Evolutionary conservation across 257 asterid genomes (phyloP).

Genomic region (Penstemon barbatus): DNA sequence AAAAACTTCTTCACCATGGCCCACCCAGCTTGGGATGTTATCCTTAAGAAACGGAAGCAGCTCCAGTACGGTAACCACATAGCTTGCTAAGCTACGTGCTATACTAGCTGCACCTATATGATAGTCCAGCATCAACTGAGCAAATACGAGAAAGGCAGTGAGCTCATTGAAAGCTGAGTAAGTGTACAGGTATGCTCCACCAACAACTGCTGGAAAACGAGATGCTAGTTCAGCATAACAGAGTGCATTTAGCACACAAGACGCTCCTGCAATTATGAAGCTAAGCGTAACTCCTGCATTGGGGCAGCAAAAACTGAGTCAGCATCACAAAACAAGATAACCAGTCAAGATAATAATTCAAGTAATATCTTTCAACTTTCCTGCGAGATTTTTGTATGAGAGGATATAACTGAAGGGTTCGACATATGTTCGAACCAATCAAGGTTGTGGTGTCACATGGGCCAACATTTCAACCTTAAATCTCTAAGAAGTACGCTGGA

Average conservation of each 20-base stretch:
- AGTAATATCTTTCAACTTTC: conserved; percentile 3
- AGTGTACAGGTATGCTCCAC: conserved; percentile 90
- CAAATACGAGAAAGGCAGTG: conserved; percentile 85
- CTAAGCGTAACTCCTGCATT: conserved; percentile 85
- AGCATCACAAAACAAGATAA: conserved; percentile 24
- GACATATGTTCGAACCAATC: neutral
- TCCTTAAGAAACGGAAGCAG: conserved; percentile 68
- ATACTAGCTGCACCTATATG: conserved; percentile 98
- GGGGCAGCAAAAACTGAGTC: conserved; percentile 26
- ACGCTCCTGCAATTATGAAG: conserved; percentile 86
- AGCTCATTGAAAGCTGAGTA: conserved; percentile 98
- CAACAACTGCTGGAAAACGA: conserved; percentile 97
- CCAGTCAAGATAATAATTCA: neutral
- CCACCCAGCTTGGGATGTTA: conserved; percentile 83
- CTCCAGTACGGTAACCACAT: conserved; percentile 68
- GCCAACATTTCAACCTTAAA: neutral
- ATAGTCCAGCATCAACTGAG: conserved; percentile 93
- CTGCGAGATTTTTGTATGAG: neutral
- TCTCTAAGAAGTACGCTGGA: neutral
- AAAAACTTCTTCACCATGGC: conserved; percentile 77
- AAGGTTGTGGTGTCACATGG: neutral
- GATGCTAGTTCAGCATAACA: conserved; percentile 94
- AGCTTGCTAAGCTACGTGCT: conserved; percentile 97
- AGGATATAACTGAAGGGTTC: neutral
- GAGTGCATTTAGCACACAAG: conserved; percentile 85